Percentiles rank a stretch among this genome's conserved stretches.
These are phyloP conservation scores for Eleusine coracana DNA, from an alignment of 176 grass and related monocot species.

Conservation along the genomic window DNA sequence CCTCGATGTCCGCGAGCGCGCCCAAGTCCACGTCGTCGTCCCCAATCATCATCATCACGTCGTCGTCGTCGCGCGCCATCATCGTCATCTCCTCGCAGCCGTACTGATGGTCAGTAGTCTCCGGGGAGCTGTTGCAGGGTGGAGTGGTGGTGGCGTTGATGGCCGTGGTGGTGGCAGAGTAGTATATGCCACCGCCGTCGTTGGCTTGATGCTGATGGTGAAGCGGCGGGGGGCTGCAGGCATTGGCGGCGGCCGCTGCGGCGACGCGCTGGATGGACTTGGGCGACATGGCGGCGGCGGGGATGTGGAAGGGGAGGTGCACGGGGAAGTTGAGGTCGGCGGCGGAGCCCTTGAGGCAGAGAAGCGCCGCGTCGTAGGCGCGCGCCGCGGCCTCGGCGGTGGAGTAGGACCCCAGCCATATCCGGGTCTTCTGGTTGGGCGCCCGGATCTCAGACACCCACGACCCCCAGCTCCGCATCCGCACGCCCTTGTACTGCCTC, in stretches of 20 bases:
- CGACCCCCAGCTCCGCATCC: slow-evolving; percentile 96
- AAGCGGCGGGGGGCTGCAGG: slow-evolving; percentile 20
- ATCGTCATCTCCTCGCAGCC: slow-evolving; percentile 10
- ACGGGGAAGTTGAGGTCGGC: slow-evolving; percentile 90
- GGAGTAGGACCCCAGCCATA: slow-evolving; percentile 97
- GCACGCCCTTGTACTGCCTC: slow-evolving; percentile 87
- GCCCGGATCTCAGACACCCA: slow-evolving; percentile 98
- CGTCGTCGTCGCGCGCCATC: slow-evolving; percentile 18
- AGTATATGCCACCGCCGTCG: background rate
- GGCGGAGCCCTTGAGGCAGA: slow-evolving; percentile 92
- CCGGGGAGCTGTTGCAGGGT: slow-evolving; percentile 33
- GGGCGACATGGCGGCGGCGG: slow-evolving; percentile 79
- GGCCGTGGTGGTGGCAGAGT: background rate
- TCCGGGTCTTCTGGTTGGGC: slow-evolving; percentile 92
- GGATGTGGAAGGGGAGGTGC: slow-evolving; percentile 64
- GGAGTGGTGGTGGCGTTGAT: background rate
- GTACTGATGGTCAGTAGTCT: slow-evolving; percentile 20
- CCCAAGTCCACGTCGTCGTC: slow-evolving; percentile 37
- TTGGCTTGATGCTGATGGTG: background rate
- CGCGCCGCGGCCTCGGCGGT: slow-evolving; percentile 91
- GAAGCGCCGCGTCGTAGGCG: slow-evolving; percentile 93
- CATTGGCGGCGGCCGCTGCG: slow-evolving; percentile 68
- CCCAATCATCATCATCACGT: background rate
- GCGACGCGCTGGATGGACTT: slow-evolving; percentile 93
- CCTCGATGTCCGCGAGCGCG: slow-evolving; percentile 70